Evolutionary conservation across 2,329 filamentous ascomycete genomes (phyloP).

Genomic region (Cercospora beticola): DNA sequence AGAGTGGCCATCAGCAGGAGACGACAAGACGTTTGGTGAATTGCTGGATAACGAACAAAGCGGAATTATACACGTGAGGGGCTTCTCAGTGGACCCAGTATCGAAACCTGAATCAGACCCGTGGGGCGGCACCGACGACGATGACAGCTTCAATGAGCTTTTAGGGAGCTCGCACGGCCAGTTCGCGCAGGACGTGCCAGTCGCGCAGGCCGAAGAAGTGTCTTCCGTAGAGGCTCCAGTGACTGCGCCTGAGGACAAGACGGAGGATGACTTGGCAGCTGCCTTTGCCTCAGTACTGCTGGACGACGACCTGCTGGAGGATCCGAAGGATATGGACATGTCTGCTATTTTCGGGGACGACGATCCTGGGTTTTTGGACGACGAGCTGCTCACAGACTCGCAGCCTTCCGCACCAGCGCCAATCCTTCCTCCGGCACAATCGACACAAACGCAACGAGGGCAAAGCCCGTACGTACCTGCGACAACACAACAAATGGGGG

Average conservation of each 20-base stretch:
- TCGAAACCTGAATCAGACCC: slow-evolving; percentile 18
- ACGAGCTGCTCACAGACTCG: slow-evolving; percentile 42
- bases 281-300: slow-evolving; percentile 82
- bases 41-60: slow-evolving; percentile 24
- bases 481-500: slow-evolving; percentile 7
- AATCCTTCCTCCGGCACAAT: slow-evolving; percentile 4
- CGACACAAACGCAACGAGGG: slow-evolving; percentile 9
- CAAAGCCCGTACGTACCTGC: slow-evolving; percentile 22
- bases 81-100: slow-evolving; percentile 13
- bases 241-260: slow-evolving; percentile 11
- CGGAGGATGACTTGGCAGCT: slow-evolving; percentile 67
- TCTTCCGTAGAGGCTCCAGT: slow-evolving; percentile 16
- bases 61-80: neutral
- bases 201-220: slow-evolving; percentile 12
- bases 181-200: neutral
- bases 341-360: slow-evolving; percentile 75
- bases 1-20: slow-evolving; percentile 34
- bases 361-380: slow-evolving; percentile 80
- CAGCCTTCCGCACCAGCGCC: slow-evolving; percentile 16
- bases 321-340: slow-evolving; percentile 54
- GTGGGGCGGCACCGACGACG: slow-evolving; percentile 21
- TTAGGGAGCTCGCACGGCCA: slow-evolving; percentile 13
- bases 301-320: slow-evolving; percentile 55
- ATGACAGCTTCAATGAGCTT: slow-evolving; percentile 28
- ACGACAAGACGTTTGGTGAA: slow-evolving; percentile 37